Evolutionary conservation across 78 protist species (phyloP).

Genomic region (Emiliania huxleyi): DNA sequence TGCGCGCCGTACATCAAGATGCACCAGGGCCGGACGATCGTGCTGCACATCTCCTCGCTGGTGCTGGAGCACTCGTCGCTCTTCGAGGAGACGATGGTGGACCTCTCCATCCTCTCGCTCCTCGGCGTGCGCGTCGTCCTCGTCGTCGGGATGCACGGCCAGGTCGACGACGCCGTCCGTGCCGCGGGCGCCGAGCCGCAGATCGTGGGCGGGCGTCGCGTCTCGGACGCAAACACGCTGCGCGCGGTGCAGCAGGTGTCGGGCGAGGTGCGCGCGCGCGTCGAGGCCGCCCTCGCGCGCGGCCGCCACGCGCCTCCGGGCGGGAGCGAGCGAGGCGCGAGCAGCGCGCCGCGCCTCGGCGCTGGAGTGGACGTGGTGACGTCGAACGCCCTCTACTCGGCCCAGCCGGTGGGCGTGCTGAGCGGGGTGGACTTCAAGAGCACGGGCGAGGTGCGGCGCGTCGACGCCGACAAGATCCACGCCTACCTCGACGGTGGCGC

Average conservation of each 20-base stretch:
- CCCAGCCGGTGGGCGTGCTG: not conserved
- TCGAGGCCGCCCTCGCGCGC: not conserved
- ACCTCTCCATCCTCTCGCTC: not conserved
- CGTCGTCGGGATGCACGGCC: not conserved
- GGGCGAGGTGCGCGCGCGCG: not conserved
- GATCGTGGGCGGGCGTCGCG: not conserved
- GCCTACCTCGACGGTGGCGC: not conserved
- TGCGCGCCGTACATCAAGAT: not conserved
- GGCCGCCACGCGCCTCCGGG: not conserved
- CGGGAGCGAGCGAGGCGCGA: not conserved
- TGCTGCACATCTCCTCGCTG: not conserved
- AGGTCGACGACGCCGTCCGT: not conserved
- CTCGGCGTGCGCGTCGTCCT: not conserved
- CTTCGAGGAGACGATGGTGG: not conserved
- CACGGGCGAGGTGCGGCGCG: slow-evolving; percentile 11
- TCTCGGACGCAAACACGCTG: not conserved
- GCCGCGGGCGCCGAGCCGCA: not conserved
- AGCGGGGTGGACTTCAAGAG: not conserved
- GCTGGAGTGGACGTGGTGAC: not conserved
- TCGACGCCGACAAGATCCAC: not conserved
- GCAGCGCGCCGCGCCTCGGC: not conserved
- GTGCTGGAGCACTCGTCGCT: not conserved
- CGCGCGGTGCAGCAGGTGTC: not conserved
- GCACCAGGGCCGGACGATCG: not conserved
- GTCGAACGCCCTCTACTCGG: not conserved